Percentiles rank a stretch among this genome's conserved stretches.
phyloP scores from a whole-genome alignment of 2,329 filamentous ascomycete species.

The Podosphaera fusca region DNA sequence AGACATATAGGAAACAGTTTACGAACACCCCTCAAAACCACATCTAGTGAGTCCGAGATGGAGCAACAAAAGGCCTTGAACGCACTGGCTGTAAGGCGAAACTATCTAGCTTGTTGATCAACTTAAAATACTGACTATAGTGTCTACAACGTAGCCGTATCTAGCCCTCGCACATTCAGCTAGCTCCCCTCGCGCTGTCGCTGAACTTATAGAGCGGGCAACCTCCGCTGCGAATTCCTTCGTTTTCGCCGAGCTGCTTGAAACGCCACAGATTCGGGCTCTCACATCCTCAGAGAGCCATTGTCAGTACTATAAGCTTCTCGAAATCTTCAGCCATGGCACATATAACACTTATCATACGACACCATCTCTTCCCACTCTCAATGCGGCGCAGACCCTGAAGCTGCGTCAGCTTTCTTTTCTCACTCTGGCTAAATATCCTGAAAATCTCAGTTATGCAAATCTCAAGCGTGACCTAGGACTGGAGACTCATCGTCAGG shows the following conservation, averaged over 20 bases:
- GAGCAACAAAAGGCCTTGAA: constrained; percentile 48
- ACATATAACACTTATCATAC: constrained; percentile 53
- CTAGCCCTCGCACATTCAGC: constrained; percentile 71
- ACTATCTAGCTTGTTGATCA: background rate
- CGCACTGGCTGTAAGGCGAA: constrained; percentile 30
- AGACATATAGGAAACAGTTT: background rate
- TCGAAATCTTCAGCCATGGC: constrained; percentile 81
- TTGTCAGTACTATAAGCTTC: constrained; percentile 38
- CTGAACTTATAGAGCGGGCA: constrained; percentile 67
- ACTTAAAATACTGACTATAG: constrained; percentile 1
- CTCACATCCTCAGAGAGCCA: constrained; percentile 41
- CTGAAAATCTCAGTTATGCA: constrained; percentile 47
- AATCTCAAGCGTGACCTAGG: constrained; percentile 42
- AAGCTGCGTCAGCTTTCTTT: constrained; percentile 87
- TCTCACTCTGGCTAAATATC: constrained; percentile 51
- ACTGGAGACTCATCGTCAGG: constrained; percentile 40
- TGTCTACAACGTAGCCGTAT: constrained; percentile 51
- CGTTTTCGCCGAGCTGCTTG: constrained; percentile 83
- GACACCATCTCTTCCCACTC: constrained; percentile 36
- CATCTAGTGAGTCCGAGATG: constrained; percentile 24
- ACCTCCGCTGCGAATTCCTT: constrained; percentile 79
- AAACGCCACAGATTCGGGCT: constrained; percentile 53
- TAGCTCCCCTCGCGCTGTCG: constrained; percentile 59
- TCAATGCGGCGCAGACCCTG: constrained; percentile 48
- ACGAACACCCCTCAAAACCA: background rate